Evolutionary conservation across 306 rosid species (phyloP).

Genomic region (Castanea crenata): DNA sequence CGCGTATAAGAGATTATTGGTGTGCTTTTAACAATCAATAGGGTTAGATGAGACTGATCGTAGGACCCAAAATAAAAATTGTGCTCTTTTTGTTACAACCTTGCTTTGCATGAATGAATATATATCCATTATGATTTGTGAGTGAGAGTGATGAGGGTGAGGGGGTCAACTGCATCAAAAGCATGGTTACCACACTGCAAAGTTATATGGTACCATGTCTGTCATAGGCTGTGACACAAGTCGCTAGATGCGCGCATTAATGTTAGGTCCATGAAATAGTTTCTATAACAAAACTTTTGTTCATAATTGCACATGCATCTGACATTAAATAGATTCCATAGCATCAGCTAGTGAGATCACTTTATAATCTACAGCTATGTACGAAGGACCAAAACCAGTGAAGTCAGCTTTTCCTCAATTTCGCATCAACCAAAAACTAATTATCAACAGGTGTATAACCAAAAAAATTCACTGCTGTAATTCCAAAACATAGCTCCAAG

Average conservation of each 20-base stretch:
- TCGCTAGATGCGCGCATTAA: not conserved
- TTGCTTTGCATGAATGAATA: not conserved
- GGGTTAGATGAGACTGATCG: not conserved
- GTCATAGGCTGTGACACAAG: not conserved
- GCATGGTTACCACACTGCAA: not conserved
- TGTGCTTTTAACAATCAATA: not conserved
- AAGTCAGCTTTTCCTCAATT: not conserved
- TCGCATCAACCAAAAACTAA: not conserved
- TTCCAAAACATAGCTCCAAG: not conserved
- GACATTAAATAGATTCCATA: not conserved
- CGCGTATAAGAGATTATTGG: not conserved
- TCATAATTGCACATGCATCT: constrained; percentile 1
- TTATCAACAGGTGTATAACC: not conserved
- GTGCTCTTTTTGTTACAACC: not conserved
- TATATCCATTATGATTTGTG: too few species aligned
- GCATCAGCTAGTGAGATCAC: not conserved
- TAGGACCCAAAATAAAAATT: not conserved
- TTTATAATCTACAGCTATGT: not conserved
- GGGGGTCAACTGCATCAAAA: too few species aligned
- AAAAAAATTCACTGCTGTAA: not conserved
- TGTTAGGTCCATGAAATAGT: not conserved
- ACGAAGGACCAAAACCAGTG: not conserved
- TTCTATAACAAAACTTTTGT: not conserved
- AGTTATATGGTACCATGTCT: not conserved
- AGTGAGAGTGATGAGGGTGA: too few species aligned